Evolutionary conservation across 495 filamentous ascomycete genomes (phyloP).

Genomic region (Xylaria longipes): DNA sequence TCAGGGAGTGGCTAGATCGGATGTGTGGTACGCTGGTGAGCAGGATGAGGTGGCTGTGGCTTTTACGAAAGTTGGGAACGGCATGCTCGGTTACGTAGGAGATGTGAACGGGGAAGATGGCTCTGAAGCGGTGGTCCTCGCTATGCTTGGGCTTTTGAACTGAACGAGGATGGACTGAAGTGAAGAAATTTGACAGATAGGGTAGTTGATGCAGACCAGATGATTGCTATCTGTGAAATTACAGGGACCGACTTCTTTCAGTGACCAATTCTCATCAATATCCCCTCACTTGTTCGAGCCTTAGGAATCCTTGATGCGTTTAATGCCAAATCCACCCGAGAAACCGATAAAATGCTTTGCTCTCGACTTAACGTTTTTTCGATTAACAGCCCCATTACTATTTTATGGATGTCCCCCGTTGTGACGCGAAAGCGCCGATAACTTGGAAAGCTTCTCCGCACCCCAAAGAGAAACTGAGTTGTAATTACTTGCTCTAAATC

Average conservation of each 20-base stretch:
- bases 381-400: too few species aligned
- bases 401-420: too few species aligned
- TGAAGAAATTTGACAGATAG: not conserved
- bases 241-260: not conserved
- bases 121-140: slow-evolving; percentile 45
- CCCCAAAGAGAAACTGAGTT: too few species aligned
- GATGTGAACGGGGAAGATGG: slow-evolving; percentile 54
- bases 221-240: slow-evolving; percentile 3
- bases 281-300: not conserved
- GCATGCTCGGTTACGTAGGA: slow-evolving; percentile 53
- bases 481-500: too few species aligned
- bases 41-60: slow-evolving; percentile 42
- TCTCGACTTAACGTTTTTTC: too few species aligned
- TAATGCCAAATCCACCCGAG: not conserved
- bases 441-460: too few species aligned
- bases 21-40: slow-evolving; percentile 29
- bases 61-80: slow-evolving; percentile 43
- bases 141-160: slow-evolving; percentile 44
- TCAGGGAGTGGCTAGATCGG: slow-evolving; percentile 39
- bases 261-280: not conserved
- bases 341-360: too few species aligned
- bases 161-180: slow-evolving; percentile 18
- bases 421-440: too few species aligned
- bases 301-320: not conserved
- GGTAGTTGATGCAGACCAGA: not conserved